Conservation (phyloP, 2,329 filamentous ascomycete genomes). For the Amphichorda felina region DNA sequence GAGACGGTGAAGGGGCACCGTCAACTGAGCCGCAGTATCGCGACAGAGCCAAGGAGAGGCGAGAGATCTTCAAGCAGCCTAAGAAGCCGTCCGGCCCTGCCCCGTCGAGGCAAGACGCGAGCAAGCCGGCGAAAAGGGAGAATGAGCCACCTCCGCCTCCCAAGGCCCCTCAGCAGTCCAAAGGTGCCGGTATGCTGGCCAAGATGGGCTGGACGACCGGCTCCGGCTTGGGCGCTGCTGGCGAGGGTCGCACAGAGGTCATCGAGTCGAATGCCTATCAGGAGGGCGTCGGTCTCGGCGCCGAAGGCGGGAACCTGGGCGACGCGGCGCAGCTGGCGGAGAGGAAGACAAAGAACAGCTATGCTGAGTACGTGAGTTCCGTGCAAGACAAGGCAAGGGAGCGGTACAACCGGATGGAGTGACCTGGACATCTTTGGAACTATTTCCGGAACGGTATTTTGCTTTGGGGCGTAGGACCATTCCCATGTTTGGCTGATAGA, state of each 20-base stretch:
- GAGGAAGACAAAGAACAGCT: conserved; percentile 46
- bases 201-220: conserved; percentile 65
- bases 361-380: conserved; percentile 50
- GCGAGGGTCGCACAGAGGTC: conserved; percentile 50
- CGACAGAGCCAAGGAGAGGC: conserved; percentile 57
- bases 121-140: conserved; percentile 9
- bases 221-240: conserved; percentile 50
- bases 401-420: conserved; percentile 44
- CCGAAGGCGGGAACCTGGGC: conserved; percentile 56
- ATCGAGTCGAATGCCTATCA: conserved; percentile 54
- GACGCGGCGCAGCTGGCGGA: conserved; percentile 55
- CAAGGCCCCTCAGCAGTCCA: conserved; percentile 27
- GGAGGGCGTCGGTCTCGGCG: conserved; percentile 58
- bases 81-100: conserved; percentile 19
- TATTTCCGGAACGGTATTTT: not conserved
- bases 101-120: conserved; percentile 6
- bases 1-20: conserved; percentile 4
- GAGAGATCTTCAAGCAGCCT: conserved; percentile 49
- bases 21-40: conserved; percentile 32
- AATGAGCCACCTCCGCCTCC: conserved; percentile 13
- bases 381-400: conserved; percentile 56
- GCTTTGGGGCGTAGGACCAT: not conserved
- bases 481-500: too few species aligned
- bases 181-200: conserved; percentile 54
- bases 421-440: not conserved